A percentile compares a stretch with the other conserved stretches of the same genome.
These are phyloP conservation scores for Populus tomentosa DNA, from an alignment of 441 rosid genomes.

Conservation along the genomic window DNA sequence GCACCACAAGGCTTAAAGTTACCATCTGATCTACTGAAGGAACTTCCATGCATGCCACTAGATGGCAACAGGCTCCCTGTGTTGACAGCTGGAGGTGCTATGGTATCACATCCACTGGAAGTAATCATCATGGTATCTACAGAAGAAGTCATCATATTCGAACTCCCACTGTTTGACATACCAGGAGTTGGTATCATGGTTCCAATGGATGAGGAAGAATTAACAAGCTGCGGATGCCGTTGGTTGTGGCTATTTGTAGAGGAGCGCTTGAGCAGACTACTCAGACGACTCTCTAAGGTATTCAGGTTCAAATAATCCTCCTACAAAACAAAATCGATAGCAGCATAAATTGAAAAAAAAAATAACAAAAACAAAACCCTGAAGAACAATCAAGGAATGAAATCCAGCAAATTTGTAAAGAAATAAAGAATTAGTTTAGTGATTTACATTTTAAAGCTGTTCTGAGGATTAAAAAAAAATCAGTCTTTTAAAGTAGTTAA, in stretches of 20 bases:
- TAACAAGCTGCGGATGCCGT: conserved; percentile 46
- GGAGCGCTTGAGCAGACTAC: conserved; percentile 44
- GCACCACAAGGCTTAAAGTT: conserved; percentile 10
- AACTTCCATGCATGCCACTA: conserved; percentile 54
- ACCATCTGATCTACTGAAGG: conserved; percentile 50
- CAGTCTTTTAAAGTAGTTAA: background rate
- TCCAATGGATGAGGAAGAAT: conserved; percentile 63
- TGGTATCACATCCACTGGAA: conserved; percentile 47
- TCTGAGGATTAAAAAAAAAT: background rate
- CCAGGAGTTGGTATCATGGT: conserved; percentile 99
- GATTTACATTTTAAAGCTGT: background rate
- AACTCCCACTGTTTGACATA: conserved; percentile 65
- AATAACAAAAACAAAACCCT: background rate
- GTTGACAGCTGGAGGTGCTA: conserved; percentile 50
- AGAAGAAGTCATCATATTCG: conserved; percentile 64
- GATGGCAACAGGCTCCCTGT: conserved; percentile 50
- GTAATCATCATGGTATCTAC: conserved; percentile 56
- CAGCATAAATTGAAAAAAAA: conserved; percentile 6
- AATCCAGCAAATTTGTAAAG: background rate
- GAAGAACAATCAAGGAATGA: conserved; percentile 1
- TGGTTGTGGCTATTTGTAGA: conserved; percentile 48
- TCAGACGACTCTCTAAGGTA: conserved; percentile 73
- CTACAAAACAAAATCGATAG: conserved; percentile 32
- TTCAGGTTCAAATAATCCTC: conserved; percentile 72
- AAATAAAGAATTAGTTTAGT: background rate